Evolutionary conservation across 768 basidiomycete species (phyloP).

Genomic region (Calocera viscosa): DNA sequence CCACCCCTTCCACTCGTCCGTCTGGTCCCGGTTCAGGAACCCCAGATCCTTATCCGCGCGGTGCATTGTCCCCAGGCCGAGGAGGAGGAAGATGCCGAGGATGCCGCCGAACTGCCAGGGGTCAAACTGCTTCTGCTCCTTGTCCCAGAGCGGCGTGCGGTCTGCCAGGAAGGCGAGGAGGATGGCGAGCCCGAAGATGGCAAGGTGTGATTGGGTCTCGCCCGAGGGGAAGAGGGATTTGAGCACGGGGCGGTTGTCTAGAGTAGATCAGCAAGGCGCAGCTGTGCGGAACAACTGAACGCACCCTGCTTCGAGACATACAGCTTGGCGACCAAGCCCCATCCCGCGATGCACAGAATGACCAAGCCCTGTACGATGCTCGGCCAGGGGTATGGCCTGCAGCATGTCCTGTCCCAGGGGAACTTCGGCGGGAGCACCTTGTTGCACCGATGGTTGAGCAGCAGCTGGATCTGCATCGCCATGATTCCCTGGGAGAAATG

Average conservation of each 20-base stretch:
- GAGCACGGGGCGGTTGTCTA: slow-evolving; percentile 6
- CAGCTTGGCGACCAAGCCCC: slow-evolving; percentile 40
- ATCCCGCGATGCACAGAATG: slow-evolving; percentile 36
- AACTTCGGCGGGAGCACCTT: slow-evolving; percentile 46
- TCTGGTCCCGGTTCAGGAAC: slow-evolving; percentile 83
- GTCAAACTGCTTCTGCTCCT: slow-evolving; percentile 77
- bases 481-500: slow-evolving; percentile 59
- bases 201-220: slow-evolving; percentile 34
- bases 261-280: slow-evolving; percentile 12
- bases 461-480: slow-evolving; percentile 57
- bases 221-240: slow-evolving; percentile 26
- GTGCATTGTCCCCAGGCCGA: slow-evolving; percentile 54
- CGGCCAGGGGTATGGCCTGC: slow-evolving; percentile 60
- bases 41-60: slow-evolving; percentile 71
- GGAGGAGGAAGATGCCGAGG: slow-evolving; percentile 40
- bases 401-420: slow-evolving; percentile 68
- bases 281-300: slow-evolving; percentile 17
- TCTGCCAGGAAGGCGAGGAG: slow-evolving; percentile 67
- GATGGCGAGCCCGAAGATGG: slow-evolving; percentile 54
- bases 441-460: slow-evolving; percentile 76
- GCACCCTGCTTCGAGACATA: slow-evolving; percentile 24
- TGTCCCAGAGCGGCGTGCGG: slow-evolving; percentile 74
- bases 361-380: slow-evolving; percentile 44
- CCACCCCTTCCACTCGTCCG: slow-evolving; percentile 97
- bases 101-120: slow-evolving; percentile 47